phyloP scores from a whole-genome alignment of 495 filamentous ascomycete species.

The Clavariopsis aquatica region DNA sequence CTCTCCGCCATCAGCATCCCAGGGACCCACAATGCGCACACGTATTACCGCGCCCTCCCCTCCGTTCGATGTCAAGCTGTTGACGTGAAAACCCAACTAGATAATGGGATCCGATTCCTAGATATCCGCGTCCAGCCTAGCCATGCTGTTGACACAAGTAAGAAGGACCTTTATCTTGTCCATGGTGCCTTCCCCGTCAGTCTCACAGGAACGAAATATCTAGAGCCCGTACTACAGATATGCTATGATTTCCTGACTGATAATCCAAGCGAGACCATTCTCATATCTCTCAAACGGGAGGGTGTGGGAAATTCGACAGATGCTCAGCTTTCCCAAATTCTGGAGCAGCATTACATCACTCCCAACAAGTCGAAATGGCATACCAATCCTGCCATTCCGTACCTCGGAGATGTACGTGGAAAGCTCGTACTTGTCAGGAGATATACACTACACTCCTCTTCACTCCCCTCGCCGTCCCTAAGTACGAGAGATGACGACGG shows the following conservation, averaged over 20 bases:
- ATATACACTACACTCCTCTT: slow-evolving; percentile 64
- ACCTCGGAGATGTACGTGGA: slow-evolving; percentile 75
- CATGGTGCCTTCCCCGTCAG: slow-evolving; percentile 80
- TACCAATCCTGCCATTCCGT: slow-evolving; percentile 75
- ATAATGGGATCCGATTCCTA: slow-evolving; percentile 91
- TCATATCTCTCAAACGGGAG: slow-evolving; percentile 90
- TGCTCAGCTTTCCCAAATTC: slow-evolving; percentile 69
- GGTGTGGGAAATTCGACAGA: slow-evolving; percentile 80
- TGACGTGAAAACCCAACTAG: slow-evolving; percentile 69
- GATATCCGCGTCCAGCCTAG: slow-evolving; percentile 79
- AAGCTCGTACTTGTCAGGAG: slow-evolving; percentile 85
- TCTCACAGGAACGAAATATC: slow-evolving; percentile 70
- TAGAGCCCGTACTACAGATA: slow-evolving; percentile 68
- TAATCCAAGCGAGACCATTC: slow-evolving; percentile 78
- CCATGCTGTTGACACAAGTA: slow-evolving; percentile 55
- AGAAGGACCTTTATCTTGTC: slow-evolving; percentile 64
- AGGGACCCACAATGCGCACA: slow-evolving; percentile 93
- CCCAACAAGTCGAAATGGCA: slow-evolving; percentile 69
- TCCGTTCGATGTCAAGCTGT: slow-evolving; percentile 94
- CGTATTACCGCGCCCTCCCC: slow-evolving; percentile 77
- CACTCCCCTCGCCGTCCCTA: slow-evolving; percentile 45
- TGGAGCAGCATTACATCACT: slow-evolving; percentile 68
- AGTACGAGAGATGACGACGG: slow-evolving; percentile 6
- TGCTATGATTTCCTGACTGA: slow-evolving; percentile 72
- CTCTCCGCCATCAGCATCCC: slow-evolving; percentile 86